Base-by-base conservation (phyloP, 2,329 filamentous ascomycete species). In the Parastagonospora nodorum region DNA sequence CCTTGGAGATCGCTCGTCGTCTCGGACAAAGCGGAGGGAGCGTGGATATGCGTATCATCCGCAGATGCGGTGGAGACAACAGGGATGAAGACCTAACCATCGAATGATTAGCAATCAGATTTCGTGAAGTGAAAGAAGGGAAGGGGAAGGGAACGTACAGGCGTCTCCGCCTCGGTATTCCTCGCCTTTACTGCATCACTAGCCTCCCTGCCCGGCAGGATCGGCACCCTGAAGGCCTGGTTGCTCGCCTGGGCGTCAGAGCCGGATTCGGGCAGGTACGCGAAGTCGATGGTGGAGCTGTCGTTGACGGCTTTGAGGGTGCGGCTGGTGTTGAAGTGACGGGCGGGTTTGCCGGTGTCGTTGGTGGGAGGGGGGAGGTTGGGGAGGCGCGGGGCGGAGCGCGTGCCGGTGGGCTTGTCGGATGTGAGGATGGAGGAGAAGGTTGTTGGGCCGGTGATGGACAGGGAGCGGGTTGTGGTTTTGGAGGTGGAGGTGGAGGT, bases 291-390 rank as follows among this genome's bases (percentile, higher is more conserved):
- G 36, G 84, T 84, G 35, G 82, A 85, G 51, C 72, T 75, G 73
- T 87, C 84, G 46, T 81, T 78, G 55, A 82, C 77, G 27, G 81
- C 73, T 67, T 85, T 85, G 45, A 79, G 73, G 53, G 78, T 71
- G 53, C 82, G 81, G 55, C 80, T 83, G 53, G 84, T 85, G 74
- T 87, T 87, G 79, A 87, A 86, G 65, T 81, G 78, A 48, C 83
- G 80, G 71, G 73, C 59, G 45, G 70, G 58, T 50, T 62, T 66
- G 45, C 57, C 61, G 5, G 66, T 56, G 45, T 68, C 59, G 5
- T 63, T 50, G 41, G 63, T 49, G 42, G 60, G 36, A 64, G 61
- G n/a, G 75, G 75, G 45, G 76, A 70, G 55, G 75, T 75, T 66
- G 81, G 77, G 50, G 80, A 79, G 61, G 77, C 73, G 78, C 30